These are phyloP conservation scores for Aureobasidium namibiae DNA, from an alignment of 2,329 filamentous ascomycete genomes.

Conservation along the genomic window DNA sequence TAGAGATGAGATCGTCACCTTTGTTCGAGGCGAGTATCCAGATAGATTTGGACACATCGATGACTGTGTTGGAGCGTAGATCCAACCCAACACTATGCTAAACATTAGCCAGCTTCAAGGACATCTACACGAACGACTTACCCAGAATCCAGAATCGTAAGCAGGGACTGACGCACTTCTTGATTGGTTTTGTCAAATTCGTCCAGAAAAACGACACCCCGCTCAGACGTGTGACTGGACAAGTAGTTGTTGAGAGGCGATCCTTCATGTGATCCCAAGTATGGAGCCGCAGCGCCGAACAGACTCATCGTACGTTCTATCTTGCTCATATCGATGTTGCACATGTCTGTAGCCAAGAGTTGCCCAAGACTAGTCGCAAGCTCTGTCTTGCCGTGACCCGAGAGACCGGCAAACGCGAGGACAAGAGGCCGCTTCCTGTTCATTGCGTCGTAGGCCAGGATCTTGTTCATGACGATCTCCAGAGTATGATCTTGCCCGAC, in stretches of 20 bases:
- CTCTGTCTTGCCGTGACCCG: constrained; percentile 45
- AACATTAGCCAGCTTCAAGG: background rate
- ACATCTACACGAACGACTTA: constrained; percentile 21
- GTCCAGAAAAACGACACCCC: constrained; percentile 42
- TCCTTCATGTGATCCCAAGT: constrained; percentile 24
- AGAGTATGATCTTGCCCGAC: background rate
- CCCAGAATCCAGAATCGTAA: constrained; percentile 40
- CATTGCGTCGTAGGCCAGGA: background rate
- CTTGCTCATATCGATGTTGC: background rate
- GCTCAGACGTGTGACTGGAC: constrained; percentile 26
- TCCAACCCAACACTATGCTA: constrained; percentile 24
- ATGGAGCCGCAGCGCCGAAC: background rate
- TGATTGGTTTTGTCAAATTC: constrained; percentile 43
- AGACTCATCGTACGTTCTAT: background rate
- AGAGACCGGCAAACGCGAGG: constrained; percentile 38
- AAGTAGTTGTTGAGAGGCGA: constrained; percentile 43
- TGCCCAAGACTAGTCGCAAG: constrained; percentile 35
- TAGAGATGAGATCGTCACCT: constrained; percentile 32
- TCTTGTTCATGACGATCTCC: background rate
- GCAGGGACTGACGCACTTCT: constrained; percentile 35
- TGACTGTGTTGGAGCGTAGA: constrained; percentile 23
- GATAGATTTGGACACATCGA: constrained; percentile 39
- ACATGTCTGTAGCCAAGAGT: constrained; percentile 33
- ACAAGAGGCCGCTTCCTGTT: background rate
- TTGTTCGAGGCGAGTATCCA: constrained; percentile 44